Evolutionary conservation across 331 rosid species (phyloP).

Genomic region (Phaseolus coccineus): DNA sequence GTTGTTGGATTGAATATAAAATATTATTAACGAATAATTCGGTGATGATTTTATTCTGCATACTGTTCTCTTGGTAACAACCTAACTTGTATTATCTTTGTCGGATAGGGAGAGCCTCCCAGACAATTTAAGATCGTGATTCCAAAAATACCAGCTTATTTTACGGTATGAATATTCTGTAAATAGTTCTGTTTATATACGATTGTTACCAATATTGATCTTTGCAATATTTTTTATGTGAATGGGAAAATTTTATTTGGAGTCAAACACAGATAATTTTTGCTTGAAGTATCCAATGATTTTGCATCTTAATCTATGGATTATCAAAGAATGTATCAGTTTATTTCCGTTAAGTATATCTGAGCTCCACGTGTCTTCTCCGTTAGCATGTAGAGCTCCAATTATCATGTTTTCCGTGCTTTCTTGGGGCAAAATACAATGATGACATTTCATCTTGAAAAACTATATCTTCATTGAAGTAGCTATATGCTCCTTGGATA

Average conservation of each 20-base stretch:
- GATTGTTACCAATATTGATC: neutral
- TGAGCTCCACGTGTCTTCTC: neutral
- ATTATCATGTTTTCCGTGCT: neutral
- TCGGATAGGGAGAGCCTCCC: slow-evolving; percentile 72
- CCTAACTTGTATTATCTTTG: slow-evolving; percentile 36
- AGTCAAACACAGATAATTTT: slow-evolving; percentile 19
- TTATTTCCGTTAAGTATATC: neutral
- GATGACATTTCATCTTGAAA: neutral
- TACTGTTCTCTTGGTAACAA: slow-evolving; percentile 10
- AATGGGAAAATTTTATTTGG: neutral
- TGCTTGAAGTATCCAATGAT: slow-evolving; percentile 3
- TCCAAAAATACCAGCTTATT: slow-evolving; percentile 89
- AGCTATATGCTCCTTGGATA: slow-evolving; percentile 6
- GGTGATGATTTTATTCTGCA: neutral
- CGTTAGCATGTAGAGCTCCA: slow-evolving; percentile 15
- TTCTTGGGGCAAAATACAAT: neutral
- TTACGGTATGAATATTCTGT: slow-evolving; percentile 69
- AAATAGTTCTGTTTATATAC: slow-evolving; percentile 28
- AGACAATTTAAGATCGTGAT: slow-evolving; percentile 85
- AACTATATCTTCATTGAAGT: neutral
- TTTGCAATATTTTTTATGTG: neutral
- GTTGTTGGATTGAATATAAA: neutral
- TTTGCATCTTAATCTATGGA: slow-evolving; percentile 29
- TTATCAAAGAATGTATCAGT: neutral
- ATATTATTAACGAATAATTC: neutral